Evolutionary conservation across 202 grass and related monocot genomes (phyloP).

Genomic region (Bolboschoenoplectus hybrid): DNA sequence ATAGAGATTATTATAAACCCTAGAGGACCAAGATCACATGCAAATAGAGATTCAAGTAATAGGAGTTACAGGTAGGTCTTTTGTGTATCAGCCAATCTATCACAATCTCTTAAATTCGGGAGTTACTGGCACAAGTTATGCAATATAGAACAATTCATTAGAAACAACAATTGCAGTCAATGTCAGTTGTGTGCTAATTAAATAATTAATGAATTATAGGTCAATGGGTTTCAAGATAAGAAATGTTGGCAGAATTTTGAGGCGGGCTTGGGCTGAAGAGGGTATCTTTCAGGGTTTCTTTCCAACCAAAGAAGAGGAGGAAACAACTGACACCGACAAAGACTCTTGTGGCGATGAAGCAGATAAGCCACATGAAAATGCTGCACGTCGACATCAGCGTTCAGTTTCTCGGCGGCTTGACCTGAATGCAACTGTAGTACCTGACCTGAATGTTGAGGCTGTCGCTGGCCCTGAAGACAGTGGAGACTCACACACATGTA

Average conservation of each 20-base stretch:
- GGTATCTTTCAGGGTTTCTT: slow-evolving; percentile 61
- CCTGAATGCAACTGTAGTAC: slow-evolving; percentile 66
- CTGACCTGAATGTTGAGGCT: slow-evolving; percentile 78
- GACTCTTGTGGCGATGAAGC: slow-evolving; percentile 60
- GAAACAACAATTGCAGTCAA: not conserved
- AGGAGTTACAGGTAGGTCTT: slow-evolving; percentile 47
- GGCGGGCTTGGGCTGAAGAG: slow-evolving; percentile 64
- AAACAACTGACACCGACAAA: slow-evolving; percentile 56
- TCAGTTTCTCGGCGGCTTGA: slow-evolving; percentile 72
- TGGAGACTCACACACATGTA: slow-evolving; percentile 76
- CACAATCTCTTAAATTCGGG: not conserved
- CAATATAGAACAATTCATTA: not conserved
- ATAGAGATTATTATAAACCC: slow-evolving; percentile 59
- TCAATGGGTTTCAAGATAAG: slow-evolving; percentile 80
- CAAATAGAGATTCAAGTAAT: slow-evolving; percentile 48
- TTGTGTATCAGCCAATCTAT: not conserved
- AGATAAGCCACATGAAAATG: slow-evolving; percentile 48
- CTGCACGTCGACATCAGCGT: slow-evolving; percentile 43
- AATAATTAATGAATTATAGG: slow-evolving; percentile 38
- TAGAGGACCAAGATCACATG: slow-evolving; percentile 44
- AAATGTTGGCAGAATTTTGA: slow-evolving; percentile 73
- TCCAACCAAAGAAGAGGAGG: slow-evolving; percentile 40
- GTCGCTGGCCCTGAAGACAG: slow-evolving; percentile 67
- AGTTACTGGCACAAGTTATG: not conserved
- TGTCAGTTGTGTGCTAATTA: slow-evolving; percentile 21